phyloP scores from a whole-genome alignment of 768 basidiomycete genomes.

The Lentinula sp. region DNA sequence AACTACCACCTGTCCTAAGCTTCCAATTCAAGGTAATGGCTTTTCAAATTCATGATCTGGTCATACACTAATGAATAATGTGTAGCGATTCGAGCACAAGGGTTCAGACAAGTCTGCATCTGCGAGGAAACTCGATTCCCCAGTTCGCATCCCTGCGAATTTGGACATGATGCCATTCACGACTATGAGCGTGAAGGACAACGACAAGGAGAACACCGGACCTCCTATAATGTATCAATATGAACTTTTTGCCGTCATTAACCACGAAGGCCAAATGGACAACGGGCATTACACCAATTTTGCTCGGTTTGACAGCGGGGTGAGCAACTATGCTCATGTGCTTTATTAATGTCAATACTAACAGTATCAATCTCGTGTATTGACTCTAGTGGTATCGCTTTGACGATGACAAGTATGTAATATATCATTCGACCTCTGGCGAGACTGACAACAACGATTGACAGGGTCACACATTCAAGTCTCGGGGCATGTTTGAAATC shows the following conservation, averaged over 20 bases:
- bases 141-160: conserved; percentile 74
- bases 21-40: conserved; percentile 88
- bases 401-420: conserved; percentile 83
- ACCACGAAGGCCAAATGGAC: conserved; percentile 91
- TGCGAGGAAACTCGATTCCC: conserved; percentile 80
- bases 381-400: conserved; percentile 79
- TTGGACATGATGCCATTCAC: conserved; percentile 90
- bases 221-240: conserved; percentile 78
- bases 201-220: conserved; percentile 45
- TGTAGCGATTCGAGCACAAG: conserved; percentile 89
- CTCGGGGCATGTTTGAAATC: conserved; percentile 65
- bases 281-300: conserved; percentile 94
- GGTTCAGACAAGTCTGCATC: conserved; percentile 63
- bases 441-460: conserved; percentile 5
- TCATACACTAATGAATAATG: neutral
- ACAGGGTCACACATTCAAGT: conserved; percentile 66
- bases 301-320: conserved; percentile 80
- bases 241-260: conserved; percentile 89
- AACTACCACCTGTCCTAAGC: conserved; percentile 83
- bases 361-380: neutral
- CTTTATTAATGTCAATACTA: too few relatives aligned
- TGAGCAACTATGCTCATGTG: conserved; percentile 23
- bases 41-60: neutral
- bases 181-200: conserved; percentile 48
- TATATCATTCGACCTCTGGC: neutral